Conservation (phyloP, 208 protist genomes). For the Borovskyia barvae region DNA sequence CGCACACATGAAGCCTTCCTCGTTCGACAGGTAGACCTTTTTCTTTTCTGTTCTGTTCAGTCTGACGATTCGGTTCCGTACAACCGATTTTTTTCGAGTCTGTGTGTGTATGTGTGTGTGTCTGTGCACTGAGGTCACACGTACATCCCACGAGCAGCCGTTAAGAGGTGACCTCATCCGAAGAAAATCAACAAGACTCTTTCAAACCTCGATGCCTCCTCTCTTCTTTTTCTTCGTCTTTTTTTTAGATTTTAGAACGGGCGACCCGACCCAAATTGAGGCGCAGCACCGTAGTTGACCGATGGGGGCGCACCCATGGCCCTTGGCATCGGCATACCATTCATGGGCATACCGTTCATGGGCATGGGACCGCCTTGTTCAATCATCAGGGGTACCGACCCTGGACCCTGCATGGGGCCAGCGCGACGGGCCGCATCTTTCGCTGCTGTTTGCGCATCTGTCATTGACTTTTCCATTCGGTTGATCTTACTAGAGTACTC, state of each 20-base stretch:
- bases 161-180: too few relatives aligned
- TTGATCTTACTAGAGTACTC: conserved; percentile 92
- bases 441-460: conserved; percentile 77
- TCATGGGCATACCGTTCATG: conserved; percentile 22
- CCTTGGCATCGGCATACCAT: conserved; percentile 32
- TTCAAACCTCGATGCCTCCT: too few relatives aligned
- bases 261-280: conserved; percentile 59
- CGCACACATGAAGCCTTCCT: too few relatives aligned
- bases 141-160: too few relatives aligned
- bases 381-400: conserved; percentile 65
- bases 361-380: conserved; percentile 39
- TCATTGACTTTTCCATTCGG: conserved; percentile 78
- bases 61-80: too few relatives aligned
- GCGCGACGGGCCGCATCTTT: conserved; percentile 79
- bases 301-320: conserved; percentile 38
- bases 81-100: too few relatives aligned
- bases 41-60: too few relatives aligned
- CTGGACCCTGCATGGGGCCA: conserved; percentile 39
- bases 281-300: conserved; percentile 38
- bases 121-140: too few relatives aligned
- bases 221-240: background rate
- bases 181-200: too few relatives aligned
- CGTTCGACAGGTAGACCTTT: too few relatives aligned
- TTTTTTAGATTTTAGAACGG: conserved; percentile 50
- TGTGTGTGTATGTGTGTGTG: too few relatives aligned